These are phyloP conservation scores for Trichosporon sp. DNA, from an alignment of 1,284 basidiomycete genomes.

Conservation along the genomic window DNA sequence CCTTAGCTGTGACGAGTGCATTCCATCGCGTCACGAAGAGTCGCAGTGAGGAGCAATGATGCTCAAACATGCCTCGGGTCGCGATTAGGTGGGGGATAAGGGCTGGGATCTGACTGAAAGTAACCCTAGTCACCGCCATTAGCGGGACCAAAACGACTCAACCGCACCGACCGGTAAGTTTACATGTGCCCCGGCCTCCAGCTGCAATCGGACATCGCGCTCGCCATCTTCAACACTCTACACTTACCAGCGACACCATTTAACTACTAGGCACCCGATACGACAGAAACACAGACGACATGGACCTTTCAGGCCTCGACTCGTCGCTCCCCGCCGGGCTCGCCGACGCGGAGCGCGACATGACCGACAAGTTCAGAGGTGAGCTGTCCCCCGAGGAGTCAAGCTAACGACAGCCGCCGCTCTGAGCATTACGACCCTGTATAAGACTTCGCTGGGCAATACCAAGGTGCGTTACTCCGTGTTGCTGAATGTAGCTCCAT, in stretches of 20 bases:
- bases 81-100: not conserved
- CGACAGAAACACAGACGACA: conserved; percentile 24
- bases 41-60: not conserved
- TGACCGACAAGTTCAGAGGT: conserved; percentile 59
- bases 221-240: not conserved
- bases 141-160: not conserved
- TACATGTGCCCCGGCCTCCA: not conserved
- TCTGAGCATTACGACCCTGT: conserved; percentile 56
- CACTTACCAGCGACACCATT: not conserved
- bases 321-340: conserved; percentile 53
- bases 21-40: not conserved
- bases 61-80: not conserved
- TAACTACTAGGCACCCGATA: not conserved
- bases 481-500: no score
- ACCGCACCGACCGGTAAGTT: conserved; percentile 14
- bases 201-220: not conserved
- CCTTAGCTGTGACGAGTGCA: not conserved
- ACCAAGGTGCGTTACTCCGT: conserved; percentile 50
- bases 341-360: conserved; percentile 56
- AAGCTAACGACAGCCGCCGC: conserved; percentile 49
- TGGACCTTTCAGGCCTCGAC: conserved; percentile 56
- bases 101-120: not conserved
- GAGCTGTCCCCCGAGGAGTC: conserved; percentile 27
- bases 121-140: not conserved
- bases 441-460: conserved; percentile 54